Evolutionary conservation across 257 asterid species (phyloP).

Genomic region (Capsicum baccatum): DNA sequence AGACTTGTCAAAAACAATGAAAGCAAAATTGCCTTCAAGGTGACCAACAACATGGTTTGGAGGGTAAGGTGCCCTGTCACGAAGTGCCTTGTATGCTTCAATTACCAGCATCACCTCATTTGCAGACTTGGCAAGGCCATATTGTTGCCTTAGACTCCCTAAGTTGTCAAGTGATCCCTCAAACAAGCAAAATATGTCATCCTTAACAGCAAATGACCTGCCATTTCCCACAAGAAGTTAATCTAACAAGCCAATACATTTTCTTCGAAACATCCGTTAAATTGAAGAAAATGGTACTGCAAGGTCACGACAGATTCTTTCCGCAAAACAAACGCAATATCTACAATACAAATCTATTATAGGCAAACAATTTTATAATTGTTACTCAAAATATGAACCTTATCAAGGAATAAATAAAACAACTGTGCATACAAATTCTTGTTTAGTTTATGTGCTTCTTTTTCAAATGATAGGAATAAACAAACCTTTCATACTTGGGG

Average conservation of each 20-base stretch:
- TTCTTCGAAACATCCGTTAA: neutral
- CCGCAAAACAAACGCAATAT: neutral
- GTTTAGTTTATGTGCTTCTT: neutral
- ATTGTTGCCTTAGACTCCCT: constrained; percentile 92
- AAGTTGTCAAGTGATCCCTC: constrained; percentile 91
- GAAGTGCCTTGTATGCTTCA: constrained; percentile 97
- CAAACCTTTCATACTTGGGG: neutral
- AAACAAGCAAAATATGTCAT: constrained; percentile 92
- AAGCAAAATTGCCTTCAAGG: constrained; percentile 86
- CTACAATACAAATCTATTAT: neutral
- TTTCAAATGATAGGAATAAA: neutral
- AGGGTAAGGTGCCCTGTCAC: constrained; percentile 99
- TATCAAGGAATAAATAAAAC: constrained; percentile 11
- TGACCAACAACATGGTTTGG: constrained; percentile 95
- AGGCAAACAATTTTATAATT: neutral
- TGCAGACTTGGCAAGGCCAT: constrained; percentile 89
- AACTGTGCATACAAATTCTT: neutral
- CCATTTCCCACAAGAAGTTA: constrained; percentile 30
- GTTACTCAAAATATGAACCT: neutral
- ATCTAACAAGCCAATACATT: neutral
- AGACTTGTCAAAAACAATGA: constrained; percentile 82
- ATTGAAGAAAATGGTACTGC: neutral
- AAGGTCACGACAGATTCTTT: neutral
- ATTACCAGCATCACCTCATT: constrained; percentile 91
- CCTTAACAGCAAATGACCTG: constrained; percentile 96